These are phyloP conservation scores for Urochloa ruziziensis DNA, from an alignment of 176 grass and related monocot species.

Conservation along the genomic window DNA sequence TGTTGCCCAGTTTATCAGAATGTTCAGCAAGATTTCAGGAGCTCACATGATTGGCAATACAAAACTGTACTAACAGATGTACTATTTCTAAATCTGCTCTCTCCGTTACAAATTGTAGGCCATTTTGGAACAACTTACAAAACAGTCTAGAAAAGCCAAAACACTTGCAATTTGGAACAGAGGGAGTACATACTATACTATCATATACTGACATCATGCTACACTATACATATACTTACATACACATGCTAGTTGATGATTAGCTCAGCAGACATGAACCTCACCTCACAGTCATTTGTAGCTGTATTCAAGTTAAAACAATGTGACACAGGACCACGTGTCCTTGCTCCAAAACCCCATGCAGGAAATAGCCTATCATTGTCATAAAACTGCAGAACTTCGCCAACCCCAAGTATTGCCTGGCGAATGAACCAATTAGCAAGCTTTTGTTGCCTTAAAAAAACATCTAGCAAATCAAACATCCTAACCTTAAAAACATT, in stretches of 20 bases:
- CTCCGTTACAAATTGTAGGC: no score
- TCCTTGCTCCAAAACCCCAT: conserved; percentile 94
- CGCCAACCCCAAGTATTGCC: conserved; percentile 83
- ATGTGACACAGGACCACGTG: conserved; percentile 60
- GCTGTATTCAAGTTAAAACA: conserved; percentile 85
- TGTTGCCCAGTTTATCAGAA: neutral
- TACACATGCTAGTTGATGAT: no score
- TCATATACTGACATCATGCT: no score
- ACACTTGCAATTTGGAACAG: no score
- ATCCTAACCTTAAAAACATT: no score
- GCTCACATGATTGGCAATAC: neutral
- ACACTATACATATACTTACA: no score
- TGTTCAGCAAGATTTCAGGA: conserved; percentile 11
- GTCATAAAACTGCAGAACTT: conserved; percentile 95
- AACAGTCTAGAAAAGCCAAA: no score
- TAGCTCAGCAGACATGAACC: no score
- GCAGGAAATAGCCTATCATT: conserved; percentile 77
- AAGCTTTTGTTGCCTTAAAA: neutral
- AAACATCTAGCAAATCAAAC: no score
- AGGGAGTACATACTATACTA: neutral
- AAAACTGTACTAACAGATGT: neutral
- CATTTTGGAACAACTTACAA: no score
- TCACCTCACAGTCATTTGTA: conserved; percentile 57
- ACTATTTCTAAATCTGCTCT: no score
- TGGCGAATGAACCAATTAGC: conserved; percentile 26